Percentiles rank a stretch among this genome's conserved stretches.
Conservation (phyloP, 306 rosid species). For the Albizia julibrissin region DNA sequence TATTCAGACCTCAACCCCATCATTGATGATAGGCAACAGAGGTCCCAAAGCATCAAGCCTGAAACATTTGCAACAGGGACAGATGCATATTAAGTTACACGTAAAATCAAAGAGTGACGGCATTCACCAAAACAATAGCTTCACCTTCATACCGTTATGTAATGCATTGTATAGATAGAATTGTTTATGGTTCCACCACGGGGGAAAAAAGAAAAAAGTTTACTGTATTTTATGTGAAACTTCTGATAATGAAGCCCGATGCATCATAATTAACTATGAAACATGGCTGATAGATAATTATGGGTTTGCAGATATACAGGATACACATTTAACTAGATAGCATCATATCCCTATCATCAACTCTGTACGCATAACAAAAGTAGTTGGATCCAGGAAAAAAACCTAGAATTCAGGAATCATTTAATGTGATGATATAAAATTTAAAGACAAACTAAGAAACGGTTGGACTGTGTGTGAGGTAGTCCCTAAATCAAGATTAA, state of each 20-base stretch:
- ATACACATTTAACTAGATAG: not conserved
- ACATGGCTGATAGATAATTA: not conserved
- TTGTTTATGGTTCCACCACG: not conserved
- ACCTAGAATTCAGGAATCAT: not conserved
- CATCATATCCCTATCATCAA: not conserved
- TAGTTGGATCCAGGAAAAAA: not conserved
- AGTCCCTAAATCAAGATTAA: conserved; percentile 6
- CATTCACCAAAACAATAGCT: conserved; percentile 11
- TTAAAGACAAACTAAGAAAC: not conserved
- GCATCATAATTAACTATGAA: not conserved
- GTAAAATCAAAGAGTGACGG: not conserved
- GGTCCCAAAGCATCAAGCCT: conserved; percentile 17
- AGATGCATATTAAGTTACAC: conserved; percentile 19
- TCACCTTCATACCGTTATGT: conserved; percentile 6
- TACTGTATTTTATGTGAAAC: conserved; percentile 12
- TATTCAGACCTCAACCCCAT: conserved; percentile 33
- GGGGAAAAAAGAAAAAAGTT: not conserved
- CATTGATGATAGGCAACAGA: conserved; percentile 6
- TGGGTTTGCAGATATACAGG: not conserved
- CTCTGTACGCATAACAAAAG: not conserved
- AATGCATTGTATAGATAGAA: not conserved
- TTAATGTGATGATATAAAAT: not conserved
- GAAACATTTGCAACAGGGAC: conserved; percentile 32
- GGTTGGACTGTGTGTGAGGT: not conserved
- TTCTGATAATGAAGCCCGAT: not conserved